Evolutionary conservation across 1,284 basidiomycete genomes (phyloP).

Genomic region (Sutorius eximius): DNA sequence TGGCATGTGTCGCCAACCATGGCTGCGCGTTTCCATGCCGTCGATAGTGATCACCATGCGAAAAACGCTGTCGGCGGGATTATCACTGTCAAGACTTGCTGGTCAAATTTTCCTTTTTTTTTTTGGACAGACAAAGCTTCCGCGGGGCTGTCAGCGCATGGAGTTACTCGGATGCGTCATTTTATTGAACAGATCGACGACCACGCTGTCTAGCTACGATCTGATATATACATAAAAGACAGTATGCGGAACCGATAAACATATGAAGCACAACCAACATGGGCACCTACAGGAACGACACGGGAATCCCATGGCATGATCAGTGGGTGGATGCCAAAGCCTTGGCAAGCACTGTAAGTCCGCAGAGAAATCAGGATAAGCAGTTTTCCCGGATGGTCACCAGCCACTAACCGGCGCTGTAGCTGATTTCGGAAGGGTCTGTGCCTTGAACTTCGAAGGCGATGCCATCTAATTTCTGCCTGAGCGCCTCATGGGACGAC

Average conservation of each 20-base stretch:
- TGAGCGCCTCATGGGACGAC: conserved; percentile 86
- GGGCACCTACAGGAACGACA: neutral
- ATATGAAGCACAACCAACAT: conserved; percentile 1
- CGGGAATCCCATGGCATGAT: conserved; percentile 1
- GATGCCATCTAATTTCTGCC: conserved; percentile 71
- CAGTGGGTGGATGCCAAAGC: conserved; percentile 16
- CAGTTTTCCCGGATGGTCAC: neutral
- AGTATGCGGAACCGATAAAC: neutral
- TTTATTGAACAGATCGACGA: conserved; percentile 1
- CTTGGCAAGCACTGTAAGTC: conserved; percentile 21
- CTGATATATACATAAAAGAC: neutral
- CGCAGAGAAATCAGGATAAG: neutral
- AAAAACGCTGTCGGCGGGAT: neutral
- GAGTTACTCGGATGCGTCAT: conserved; percentile 1
- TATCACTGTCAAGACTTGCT: neutral
- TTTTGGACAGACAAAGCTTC: conserved; percentile 1
- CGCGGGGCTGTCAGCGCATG: neutral
- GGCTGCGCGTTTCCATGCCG: neutral
- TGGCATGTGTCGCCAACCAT: conserved; percentile 1
- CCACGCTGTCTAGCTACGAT: neutral
- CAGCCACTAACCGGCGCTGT: conserved; percentile 67
- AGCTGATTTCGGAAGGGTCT: conserved; percentile 77
- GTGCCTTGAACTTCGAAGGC: conserved; percentile 87
- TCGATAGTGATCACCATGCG: neutral
- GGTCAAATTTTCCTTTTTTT: neutral